A percentile compares a stretch with the other conserved stretches of the same genome.
These are phyloP conservation scores for Sugiyamaella floridensis DNA, from an alignment of 805 yeast genomes.

Conservation along the genomic window DNA sequence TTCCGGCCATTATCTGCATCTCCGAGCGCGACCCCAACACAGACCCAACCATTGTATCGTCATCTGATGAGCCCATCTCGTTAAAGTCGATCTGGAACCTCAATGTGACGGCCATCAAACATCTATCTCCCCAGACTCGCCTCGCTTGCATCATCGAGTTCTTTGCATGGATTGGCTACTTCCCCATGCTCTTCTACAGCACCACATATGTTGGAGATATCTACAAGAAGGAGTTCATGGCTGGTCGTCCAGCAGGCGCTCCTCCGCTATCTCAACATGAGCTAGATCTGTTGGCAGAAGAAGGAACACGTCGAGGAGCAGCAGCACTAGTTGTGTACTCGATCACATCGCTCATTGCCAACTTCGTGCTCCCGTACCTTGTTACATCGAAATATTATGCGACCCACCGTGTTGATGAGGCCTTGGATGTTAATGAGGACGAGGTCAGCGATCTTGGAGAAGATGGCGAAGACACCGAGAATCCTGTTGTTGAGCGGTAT, in stretches of 20 bases:
- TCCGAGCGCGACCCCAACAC: slow-evolving; percentile 43
- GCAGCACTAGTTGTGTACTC: slow-evolving; percentile 46
- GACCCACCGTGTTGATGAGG: slow-evolving; percentile 8
- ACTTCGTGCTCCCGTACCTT: slow-evolving; percentile 40
- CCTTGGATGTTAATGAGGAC: slow-evolving; percentile 7
- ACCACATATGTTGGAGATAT: slow-evolving; percentile 60
- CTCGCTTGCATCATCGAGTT: slow-evolving; percentile 51
- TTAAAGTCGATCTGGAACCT: slow-evolving; percentile 8
- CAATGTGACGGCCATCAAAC: slow-evolving; percentile 19
- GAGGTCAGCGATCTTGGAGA: slow-evolving; percentile 2
- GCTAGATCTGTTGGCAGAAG: slow-evolving; percentile 36
- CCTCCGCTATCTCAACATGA: slow-evolving; percentile 35
- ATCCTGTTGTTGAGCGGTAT: not conserved
- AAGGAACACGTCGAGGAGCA: slow-evolving; percentile 46
- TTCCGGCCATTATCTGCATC: slow-evolving; percentile 36
- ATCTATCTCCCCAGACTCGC: slow-evolving; percentile 45
- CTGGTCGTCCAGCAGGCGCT: slow-evolving; percentile 33
- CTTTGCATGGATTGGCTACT: slow-evolving; percentile 64
- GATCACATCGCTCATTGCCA: slow-evolving; percentile 40
- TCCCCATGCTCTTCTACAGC: slow-evolving; percentile 58
- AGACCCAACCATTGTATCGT: slow-evolving; percentile 13
- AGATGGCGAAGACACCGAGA: not conserved
- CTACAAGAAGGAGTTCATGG: slow-evolving; percentile 34
- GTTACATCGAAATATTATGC: slow-evolving; percentile 30
- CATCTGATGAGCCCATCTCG: not conserved